A percentile compares a stretch with the other conserved stretches of the same genome.
These are phyloP conservation scores for Mycosphaerella sp. DNA, from an alignment of 2,329 filamentous ascomycete species.

Conservation along the genomic window DNA sequence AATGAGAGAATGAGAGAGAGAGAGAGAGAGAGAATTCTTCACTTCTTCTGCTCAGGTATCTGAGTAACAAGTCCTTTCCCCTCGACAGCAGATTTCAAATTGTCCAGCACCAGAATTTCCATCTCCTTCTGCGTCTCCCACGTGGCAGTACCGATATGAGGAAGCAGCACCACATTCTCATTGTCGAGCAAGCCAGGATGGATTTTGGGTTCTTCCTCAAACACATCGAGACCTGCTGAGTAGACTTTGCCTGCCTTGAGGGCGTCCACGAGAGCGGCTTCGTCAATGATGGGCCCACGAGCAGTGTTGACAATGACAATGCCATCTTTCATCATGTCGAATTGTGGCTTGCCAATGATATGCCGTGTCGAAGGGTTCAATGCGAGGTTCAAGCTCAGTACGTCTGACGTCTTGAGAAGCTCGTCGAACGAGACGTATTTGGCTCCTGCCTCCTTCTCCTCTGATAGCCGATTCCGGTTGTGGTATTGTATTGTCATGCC, in stretches of 20 bases:
- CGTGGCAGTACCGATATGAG: constrained; percentile 56
- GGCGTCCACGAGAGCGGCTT: constrained; percentile 49
- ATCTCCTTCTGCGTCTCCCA: constrained; percentile 57
- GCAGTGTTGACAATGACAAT: constrained; percentile 55
- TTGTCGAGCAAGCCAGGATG: constrained; percentile 47
- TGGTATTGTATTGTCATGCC: constrained; percentile 56
- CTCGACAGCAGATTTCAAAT: constrained; percentile 52
- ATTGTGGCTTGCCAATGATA: constrained; percentile 47
- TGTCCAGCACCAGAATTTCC: constrained; percentile 55
- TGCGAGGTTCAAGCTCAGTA: constrained; percentile 51
- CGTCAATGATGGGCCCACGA: constrained; percentile 52
- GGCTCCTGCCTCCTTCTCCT: constrained; percentile 41
- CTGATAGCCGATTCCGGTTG: constrained; percentile 44
- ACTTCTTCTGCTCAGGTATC: constrained; percentile 54
- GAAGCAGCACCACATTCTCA: constrained; percentile 50
- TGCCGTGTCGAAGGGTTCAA: constrained; percentile 48
- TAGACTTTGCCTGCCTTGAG: constrained; percentile 51
- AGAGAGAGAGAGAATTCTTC: too few relatives aligned
- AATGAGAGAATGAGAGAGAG: too few relatives aligned
- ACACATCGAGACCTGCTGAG: constrained; percentile 53
- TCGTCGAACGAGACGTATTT: constrained; percentile 53
- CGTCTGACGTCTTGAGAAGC: constrained; percentile 49
- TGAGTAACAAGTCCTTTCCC: constrained; percentile 54
- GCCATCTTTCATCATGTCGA: constrained; percentile 51
- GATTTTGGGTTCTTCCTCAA: constrained; percentile 51